Evolutionary conservation across 2,329 filamentous ascomycete genomes (phyloP).

Genomic region (Fusarium proliferatum): DNA sequence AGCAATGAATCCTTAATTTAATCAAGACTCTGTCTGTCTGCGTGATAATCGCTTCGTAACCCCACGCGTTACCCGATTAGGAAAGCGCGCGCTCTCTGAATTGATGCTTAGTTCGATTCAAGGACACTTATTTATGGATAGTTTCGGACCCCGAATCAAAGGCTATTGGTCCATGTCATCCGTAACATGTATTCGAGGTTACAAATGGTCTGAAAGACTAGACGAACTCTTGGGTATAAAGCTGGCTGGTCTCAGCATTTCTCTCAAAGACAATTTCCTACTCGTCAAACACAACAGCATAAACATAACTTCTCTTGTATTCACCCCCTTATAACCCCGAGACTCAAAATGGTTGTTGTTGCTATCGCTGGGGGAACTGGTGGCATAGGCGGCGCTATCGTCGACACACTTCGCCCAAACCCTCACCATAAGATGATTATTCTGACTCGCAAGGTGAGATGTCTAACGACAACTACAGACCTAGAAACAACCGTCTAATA

Average conservation of each 20-base stretch:
- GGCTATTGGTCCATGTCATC: accelerated
- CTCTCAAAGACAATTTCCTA: accelerated
- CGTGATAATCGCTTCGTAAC: not conserved
- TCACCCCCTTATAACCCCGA: accelerated
- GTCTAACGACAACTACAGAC: accelerated
- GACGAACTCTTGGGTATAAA: not conserved
- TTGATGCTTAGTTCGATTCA: not conserved
- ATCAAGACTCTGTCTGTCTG: too few relatives aligned
- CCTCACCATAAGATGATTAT: not conserved
- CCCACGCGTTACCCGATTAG: not conserved
- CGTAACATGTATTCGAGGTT: accelerated
- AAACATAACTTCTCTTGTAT: accelerated
- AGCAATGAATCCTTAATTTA: not conserved
- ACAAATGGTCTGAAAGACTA: too few relatives aligned
- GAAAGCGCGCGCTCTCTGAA: not conserved
- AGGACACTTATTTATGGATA: not conserved
- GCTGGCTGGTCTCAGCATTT: not conserved
- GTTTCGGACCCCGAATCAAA: too few relatives aligned
- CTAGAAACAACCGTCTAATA: accelerated
- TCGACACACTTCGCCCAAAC: not conserved
- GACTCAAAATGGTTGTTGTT: not conserved
- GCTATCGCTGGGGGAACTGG: not conserved
- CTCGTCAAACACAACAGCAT: not conserved
- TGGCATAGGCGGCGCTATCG: not conserved
- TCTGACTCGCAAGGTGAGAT: not conserved